Conservation (phyloP, 345 rosid species). For the Sapria himalayana region DNA sequence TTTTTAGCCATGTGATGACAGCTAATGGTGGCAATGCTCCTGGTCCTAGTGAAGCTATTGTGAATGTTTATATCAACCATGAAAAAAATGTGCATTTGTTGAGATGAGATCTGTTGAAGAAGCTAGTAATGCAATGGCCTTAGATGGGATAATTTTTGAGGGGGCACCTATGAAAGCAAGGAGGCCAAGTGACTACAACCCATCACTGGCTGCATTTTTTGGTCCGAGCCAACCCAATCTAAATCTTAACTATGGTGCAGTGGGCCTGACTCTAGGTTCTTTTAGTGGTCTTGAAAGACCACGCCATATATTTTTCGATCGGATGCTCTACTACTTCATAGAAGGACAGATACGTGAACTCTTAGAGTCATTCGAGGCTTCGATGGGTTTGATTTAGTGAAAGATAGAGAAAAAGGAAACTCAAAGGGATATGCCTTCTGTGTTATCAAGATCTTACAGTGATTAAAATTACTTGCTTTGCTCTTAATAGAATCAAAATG, state of each 20-base stretch:
- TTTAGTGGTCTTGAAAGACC: conserved; percentile 98
- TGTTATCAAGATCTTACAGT: conserved; percentile 92
- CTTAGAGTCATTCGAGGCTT: conserved; percentile 77
- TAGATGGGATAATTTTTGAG: conserved; percentile 94
- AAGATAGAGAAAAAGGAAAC: conserved; percentile 85
- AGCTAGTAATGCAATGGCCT: conserved; percentile 99
- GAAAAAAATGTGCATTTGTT: conserved; percentile 99
- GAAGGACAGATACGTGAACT: conserved; percentile 81
- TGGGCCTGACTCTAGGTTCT: conserved; percentile 73
- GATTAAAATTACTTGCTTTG: conserved; percentile 89
- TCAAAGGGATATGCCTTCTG: conserved; percentile 91
- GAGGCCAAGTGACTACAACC: conserved; percentile 95
- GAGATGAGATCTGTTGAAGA: conserved; percentile 99
- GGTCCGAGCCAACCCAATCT: conserved; percentile 99
- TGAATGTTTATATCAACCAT: conserved; percentile 93
- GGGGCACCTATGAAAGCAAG: conserved; percentile 98
- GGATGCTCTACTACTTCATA: conserved; percentile 80
- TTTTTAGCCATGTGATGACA: conserved; percentile 91
- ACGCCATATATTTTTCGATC: conserved; percentile 83
- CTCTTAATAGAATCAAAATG: conserved; percentile 92
- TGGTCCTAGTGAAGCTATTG: conserved; percentile 99
- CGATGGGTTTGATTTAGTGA: conserved; percentile 85
- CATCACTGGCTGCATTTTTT: conserved; percentile 84
- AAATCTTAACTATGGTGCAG: conserved; percentile 72
- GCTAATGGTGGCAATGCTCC: conserved; percentile 97